These are phyloP conservation scores for Clarireedia sp. DNA, from an alignment of 2,329 filamentous ascomycete genomes.

Conservation along the genomic window DNA sequence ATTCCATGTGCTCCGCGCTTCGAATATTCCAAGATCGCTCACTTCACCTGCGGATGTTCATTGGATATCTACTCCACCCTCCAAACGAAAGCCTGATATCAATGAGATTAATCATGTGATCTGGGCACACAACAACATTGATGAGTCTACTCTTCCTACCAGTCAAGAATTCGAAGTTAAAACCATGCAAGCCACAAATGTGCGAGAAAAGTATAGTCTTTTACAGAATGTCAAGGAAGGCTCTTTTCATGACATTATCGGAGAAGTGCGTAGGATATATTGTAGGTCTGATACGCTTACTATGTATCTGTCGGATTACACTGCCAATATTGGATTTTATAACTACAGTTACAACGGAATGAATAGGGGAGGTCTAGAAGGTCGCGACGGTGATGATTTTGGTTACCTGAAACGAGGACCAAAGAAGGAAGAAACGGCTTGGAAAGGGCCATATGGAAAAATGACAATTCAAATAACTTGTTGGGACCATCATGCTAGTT, in stretches of 20 bases:
- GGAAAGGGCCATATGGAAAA: conserved; percentile 69
- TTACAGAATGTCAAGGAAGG: conserved; percentile 53
- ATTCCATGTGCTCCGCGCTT: conserved; percentile 38
- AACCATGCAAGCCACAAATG: conserved; percentile 34
- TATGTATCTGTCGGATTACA: conserved; percentile 79
- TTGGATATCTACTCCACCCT: conserved; percentile 17
- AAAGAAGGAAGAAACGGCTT: conserved; percentile 35
- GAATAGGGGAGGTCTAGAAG: conserved; percentile 22
- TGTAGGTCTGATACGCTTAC: conserved; percentile 42
- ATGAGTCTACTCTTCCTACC: conserved; percentile 38
- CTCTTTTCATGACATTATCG: conserved; percentile 61
- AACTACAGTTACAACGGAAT: conserved; percentile 28
- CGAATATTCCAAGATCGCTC: conserved; percentile 31
- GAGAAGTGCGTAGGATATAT: conserved; percentile 57
- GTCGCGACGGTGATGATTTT: conserved; percentile 45
- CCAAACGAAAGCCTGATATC: conserved; percentile 10
- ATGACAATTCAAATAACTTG: conserved; percentile 63
- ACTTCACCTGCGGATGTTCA: neutral
- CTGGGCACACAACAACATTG: conserved; percentile 37
- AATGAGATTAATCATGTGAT: conserved; percentile 37
- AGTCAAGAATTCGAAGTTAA: conserved; percentile 36
- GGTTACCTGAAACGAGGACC: conserved; percentile 39
- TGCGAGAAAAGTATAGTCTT: conserved; percentile 51
- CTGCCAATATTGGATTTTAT: conserved; percentile 57
- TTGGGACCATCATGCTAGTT: conserved; percentile 58